Conservation (phyloP, 345 rosid genomes). For the Populus davidiana region DNA sequence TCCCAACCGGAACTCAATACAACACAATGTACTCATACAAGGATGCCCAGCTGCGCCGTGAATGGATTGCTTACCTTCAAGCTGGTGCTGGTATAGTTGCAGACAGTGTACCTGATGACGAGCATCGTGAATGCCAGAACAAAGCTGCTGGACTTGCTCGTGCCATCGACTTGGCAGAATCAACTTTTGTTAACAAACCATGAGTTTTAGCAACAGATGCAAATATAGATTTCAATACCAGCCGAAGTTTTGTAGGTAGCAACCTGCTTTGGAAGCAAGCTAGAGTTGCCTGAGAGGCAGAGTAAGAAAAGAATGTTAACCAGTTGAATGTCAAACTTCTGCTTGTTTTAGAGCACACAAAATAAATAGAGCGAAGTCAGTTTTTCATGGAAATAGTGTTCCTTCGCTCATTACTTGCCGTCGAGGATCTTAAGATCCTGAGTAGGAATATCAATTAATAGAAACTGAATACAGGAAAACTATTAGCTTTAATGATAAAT, state of each 20-base stretch:
- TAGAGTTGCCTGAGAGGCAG: background rate
- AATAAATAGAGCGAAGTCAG: background rate
- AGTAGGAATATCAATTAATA: no score
- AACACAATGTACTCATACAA: conserved; percentile 77
- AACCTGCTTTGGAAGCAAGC: background rate
- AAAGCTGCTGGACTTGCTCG: conserved; percentile 82
- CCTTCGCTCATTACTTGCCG: no score
- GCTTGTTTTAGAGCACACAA: background rate
- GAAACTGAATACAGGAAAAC: no score
- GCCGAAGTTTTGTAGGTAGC: background rate
- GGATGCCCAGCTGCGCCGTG: conserved; percentile 42
- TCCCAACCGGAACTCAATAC: conserved; percentile 55
- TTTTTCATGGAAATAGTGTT: no score
- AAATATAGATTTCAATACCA: background rate
- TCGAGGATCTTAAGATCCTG: no score
- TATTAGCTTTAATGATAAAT: no score
- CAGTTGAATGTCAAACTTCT: background rate
- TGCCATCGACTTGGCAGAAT: conserved; percentile 84
- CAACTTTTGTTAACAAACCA: conserved; percentile 49
- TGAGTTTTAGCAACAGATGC: conserved; percentile 7
- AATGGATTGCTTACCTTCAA: conserved; percentile 84
- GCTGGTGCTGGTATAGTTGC: conserved; percentile 88
- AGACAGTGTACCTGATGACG: conserved; percentile 71
- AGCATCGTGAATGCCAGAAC: conserved; percentile 71
- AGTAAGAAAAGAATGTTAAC: background rate